Percentiles rank a stretch among this genome's conserved stretches.
Evolutionary conservation across 257 asterid species (phyloP).

Genomic region (Scutellaria galericulata): DNA sequence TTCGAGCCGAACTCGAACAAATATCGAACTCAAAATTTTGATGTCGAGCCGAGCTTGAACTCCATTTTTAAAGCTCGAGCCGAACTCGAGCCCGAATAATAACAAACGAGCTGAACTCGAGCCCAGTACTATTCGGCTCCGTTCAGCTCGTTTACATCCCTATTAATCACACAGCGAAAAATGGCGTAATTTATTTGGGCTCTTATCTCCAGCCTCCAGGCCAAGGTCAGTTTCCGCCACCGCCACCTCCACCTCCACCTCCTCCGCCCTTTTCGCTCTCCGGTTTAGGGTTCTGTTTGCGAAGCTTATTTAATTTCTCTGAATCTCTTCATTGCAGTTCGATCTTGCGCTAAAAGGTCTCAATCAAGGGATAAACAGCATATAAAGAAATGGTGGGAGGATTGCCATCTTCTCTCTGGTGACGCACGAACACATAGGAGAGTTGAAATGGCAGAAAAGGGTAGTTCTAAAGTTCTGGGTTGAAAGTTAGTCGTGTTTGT

Average conservation of each 20-base stretch:
- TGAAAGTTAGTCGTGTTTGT: background rate
- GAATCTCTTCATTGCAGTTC: constrained; percentile 29
- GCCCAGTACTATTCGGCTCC: too few species aligned
- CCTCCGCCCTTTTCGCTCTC: constrained; percentile 16
- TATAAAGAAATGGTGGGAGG: constrained; percentile 69
- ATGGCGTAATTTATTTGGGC: background rate
- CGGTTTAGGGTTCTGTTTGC: constrained; percentile 28
- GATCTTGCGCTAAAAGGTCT: constrained; percentile 33
- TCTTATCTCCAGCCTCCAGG: constrained; percentile 17
- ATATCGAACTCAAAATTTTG: too few species aligned
- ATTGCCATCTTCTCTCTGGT: constrained; percentile 40
- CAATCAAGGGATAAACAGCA: background rate
- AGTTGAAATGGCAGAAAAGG: constrained; percentile 15
- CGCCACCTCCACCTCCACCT: constrained; percentile 33
- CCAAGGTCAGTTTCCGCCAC: constrained; percentile 36
- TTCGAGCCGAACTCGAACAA: too few species aligned
- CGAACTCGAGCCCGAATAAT: too few species aligned
- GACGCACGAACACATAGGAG: background rate
- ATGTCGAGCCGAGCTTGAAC: too few species aligned
- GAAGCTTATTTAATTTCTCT: background rate
- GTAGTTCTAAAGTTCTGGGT: constrained; percentile 22
- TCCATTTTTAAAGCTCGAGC: too few species aligned
- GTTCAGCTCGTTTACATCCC: too few species aligned
- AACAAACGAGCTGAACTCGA: too few species aligned
- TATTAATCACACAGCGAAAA: background rate